Conservation (phyloP, 306 rosid genomes). For the Senna tora region DNA sequence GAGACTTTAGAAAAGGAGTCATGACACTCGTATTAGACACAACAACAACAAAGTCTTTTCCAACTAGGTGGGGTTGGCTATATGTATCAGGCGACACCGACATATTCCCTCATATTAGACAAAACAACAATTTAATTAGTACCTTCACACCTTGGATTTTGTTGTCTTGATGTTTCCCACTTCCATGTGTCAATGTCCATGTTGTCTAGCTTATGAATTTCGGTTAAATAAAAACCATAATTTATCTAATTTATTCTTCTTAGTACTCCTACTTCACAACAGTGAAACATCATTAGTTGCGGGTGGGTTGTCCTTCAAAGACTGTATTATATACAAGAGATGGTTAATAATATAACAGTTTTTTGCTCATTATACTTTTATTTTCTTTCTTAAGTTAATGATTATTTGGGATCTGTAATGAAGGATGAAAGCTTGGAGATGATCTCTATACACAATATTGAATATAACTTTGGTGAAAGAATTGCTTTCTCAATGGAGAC, state of each 20-base stretch:
- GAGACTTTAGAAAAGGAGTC: neutral
- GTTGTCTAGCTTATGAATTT: neutral
- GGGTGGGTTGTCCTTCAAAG: conserved; percentile 7
- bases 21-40: neutral
- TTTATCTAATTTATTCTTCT: conserved; percentile 13
- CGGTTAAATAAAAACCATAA: conserved; percentile 3
- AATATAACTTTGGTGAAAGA: conserved; percentile 61
- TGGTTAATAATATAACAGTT: conserved; percentile 7
- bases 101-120: neutral
- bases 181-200: neutral
- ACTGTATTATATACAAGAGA: conserved; percentile 12
- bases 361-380: conserved; percentile 7
- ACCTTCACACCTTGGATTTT: neutral
- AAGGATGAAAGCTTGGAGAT: conserved; percentile 70
- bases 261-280: neutral
- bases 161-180: neutral
- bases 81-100: too few relatives aligned
- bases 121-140: neutral
- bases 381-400: conserved; percentile 29
- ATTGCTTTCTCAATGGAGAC: conserved; percentile 60
- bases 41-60: too few relatives aligned
- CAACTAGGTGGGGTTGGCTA: too few relatives aligned
- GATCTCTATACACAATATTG: conserved; percentile 59
- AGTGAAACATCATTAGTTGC: conserved; percentile 1
- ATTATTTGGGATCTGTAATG: conserved; percentile 37